Conservation (phyloP, 176 grass and related monocot species). For the Zea mays region Zm-B73-REFERENCE-NAM-5.0 NC_050096.1:221653001-221653500, state of each 20-base stretch:
- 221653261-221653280: constrained; percentile 46
- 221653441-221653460: constrained; percentile 53
- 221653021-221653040: constrained; percentile 58
- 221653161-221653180: constrained; percentile 57
- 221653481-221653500: constrained; percentile 46
- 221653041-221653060: constrained; percentile 77
- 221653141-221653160: constrained; percentile 61
- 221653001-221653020: constrained; percentile 64
- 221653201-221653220: constrained; percentile 82
- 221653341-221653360: constrained; percentile 66
- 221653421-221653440: constrained; percentile 65
- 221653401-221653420: constrained; percentile 74
- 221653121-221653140: constrained; percentile 67
- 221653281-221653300: constrained; percentile 59
- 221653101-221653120: constrained; percentile 66
- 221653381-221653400: constrained; percentile 72
- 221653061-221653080: constrained; percentile 67
- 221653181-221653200: constrained; percentile 83
- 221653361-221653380: constrained; percentile 71
- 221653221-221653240: constrained; percentile 79
- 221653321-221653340: constrained; percentile 59
- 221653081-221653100: constrained; percentile 63
- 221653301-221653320: constrained; percentile 66
- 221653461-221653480: constrained; percentile 55
- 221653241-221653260: constrained; percentile 50